Conservation (phyloP, 2,329 filamentous ascomycete species). For the Microascus cirrosus region DNA sequence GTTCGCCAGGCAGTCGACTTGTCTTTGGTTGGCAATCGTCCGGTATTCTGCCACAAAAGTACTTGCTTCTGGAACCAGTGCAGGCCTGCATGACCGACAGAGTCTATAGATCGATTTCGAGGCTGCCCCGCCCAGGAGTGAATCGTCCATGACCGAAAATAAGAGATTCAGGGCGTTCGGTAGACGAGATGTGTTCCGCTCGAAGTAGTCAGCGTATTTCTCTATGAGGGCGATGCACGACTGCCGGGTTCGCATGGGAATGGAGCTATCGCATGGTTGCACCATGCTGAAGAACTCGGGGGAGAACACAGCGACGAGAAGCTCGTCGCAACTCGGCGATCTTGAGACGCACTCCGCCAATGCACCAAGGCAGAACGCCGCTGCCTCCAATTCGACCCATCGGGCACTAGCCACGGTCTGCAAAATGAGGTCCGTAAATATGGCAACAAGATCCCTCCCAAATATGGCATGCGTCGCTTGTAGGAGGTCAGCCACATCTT, state of each 20-base stretch:
- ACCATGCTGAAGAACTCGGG: constrained; percentile 35
- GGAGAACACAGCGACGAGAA: constrained; percentile 50
- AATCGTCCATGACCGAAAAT: constrained; percentile 56
- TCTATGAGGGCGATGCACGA: constrained; percentile 62
- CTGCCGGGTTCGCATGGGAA: constrained; percentile 54
- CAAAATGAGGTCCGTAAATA: constrained; percentile 38
- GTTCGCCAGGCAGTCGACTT: constrained; percentile 55
- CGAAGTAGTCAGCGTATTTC: constrained; percentile 66
- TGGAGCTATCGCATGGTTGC: neutral
- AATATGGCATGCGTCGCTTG: constrained; percentile 57
- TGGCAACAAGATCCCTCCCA: constrained; percentile 41
- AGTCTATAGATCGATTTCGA: constrained; percentile 65
- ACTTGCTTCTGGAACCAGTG: constrained; percentile 54
- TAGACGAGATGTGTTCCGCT: constrained; percentile 54
- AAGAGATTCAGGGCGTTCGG: constrained; percentile 63
- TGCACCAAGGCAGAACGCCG: constrained; percentile 52
- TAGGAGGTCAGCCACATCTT: constrained; percentile 69
- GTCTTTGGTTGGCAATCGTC: constrained; percentile 40
- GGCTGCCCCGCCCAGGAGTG: constrained; percentile 52
- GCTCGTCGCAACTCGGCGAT: constrained; percentile 43
- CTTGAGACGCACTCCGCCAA: constrained; percentile 56
- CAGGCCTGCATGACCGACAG: constrained; percentile 62
- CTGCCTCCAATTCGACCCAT: constrained; percentile 51
- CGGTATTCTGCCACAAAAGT: constrained; percentile 64
- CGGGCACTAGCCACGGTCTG: constrained; percentile 20